Base-by-base conservation (phyloP, 495 filamentous ascomycete species). In the Hyaloscypha hepaticicola region DNA sequence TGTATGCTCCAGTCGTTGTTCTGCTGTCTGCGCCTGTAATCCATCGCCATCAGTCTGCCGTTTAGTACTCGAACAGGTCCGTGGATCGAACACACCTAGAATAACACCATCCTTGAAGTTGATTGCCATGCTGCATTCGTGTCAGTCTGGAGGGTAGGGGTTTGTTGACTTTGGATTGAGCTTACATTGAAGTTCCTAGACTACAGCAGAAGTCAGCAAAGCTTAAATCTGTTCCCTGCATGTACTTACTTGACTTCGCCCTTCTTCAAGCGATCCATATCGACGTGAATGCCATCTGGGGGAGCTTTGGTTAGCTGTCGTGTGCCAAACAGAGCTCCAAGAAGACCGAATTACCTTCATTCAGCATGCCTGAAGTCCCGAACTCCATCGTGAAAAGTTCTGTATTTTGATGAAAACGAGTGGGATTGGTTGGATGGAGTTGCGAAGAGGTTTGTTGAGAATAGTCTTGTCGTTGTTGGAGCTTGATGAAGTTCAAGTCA, bases 41-140 rank as follows among this genome's bases (percentile, higher is more conserved):
- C 19, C 50, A 53, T 53, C 38, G 49, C 21, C 25, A 58, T 74
- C 24, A 78, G 73, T 26, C 21, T 21, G 11, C 33, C 58, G 29
- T 21, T 57, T 14, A 29, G 48, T 57, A 8, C n/a, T 53, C 33
- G 11, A 49, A 14, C 38, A n/a, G 5, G 6, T 27, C 26, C 50
- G 38, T 28, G 21, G 41, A 3, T 19, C 27, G 25, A n/a, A 76
- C 79, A 57, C 73, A 87, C 85, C 91, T 31, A 99, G 83, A 76
- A 99, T 96, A 52, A 99, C 96, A 57, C 95, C 95, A 71, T 96
- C 92, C 73, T 93, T 90, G 86, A 98, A 99, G 75, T 95, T 97
- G 71, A 98, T 92, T 41, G 95, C 89, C 88, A 92, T 92, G 75
- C 88, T 91, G 67, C 58, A 25, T 21, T 28, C 0, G 16, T 60